Evolutionary conservation across 2,329 filamentous ascomycete genomes (phyloP), one percentile per base, ranked within the genome.

Genomic region (Cryoendolithus antarcticus): DNA sequence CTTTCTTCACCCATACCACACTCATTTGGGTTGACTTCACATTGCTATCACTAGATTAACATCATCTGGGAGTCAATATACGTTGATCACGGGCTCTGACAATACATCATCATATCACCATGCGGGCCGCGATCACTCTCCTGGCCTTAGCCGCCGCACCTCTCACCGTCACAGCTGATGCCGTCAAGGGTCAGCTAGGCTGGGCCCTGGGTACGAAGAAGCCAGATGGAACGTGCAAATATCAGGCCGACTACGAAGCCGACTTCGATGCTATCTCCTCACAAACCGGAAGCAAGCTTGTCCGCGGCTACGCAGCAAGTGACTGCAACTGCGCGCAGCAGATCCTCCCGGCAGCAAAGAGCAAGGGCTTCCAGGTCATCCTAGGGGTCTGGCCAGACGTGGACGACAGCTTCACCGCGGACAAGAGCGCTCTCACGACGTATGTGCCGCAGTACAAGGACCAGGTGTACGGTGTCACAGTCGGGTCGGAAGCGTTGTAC

Each of bases 401-500:
- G 34, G 69, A 76, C 10, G 64, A 71, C 21, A 75, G 74, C 29
- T 81, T 77, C 61, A 54, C 70, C 19, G 62, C 65, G 35, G 80
- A 83, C 58, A 75, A 74, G 54, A 59, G 64, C 5, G 75, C 77
- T 9, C 63, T 82, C 40, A 62, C 67, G 38, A 61, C 51, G 44
- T 65, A 69, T 46, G 66, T 65, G 2, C 53, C 60, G 12, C 49
- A 71, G 60, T 70, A 69, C 58, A 63, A 70, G 50, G 68, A 73
- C 43, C 70, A 73, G 42, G 70, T 85, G 47, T 75, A 80, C 53
- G 80, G 72, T 41, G 74, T 83, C 46, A 82, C 79, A 4, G 75
- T 83, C 42, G 80, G 80, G 21, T 82, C 76, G 10, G 80, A 85
- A 64, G 71, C 72, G 5, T 66, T 84, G 34, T 84, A 84, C 63